Evolutionary conservation across 2,329 filamentous ascomycete genomes (phyloP), one percentile per base, ranked within the genome.

Genomic region (Aureobasidium pullulans): DNA sequence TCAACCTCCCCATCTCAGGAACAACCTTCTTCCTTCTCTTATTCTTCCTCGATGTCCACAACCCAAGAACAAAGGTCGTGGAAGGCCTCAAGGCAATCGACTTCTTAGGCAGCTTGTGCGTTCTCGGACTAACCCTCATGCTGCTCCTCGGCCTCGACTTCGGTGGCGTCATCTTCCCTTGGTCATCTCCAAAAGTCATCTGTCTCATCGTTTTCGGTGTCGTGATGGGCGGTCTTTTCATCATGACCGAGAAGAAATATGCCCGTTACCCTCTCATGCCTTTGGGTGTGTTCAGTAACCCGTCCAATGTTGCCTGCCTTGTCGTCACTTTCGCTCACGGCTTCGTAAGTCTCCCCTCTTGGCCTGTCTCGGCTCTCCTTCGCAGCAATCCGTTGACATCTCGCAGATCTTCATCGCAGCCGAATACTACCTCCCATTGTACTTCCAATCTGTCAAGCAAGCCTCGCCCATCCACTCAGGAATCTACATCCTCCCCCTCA

Each of bases 371-470:
- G 4, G 1, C 23, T 3, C 11, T 9, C 9, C 1, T n/a, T 40
- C 4, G 7, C 1, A 19, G 16, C 11, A 8, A 5, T 11, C 43
- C n/a, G 42, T 34, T 29, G 11, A 62, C 42, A 32, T 15, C 7
- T 31, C 28, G 16, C 15, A 31, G 49, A n/a, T 73, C 36, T 87
- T 87, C 70, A 85, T 88, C 42, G 82, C 80, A 0, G 78, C 78
- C 1, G 81, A 84, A 52, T 91, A 89, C 71, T 91, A 88, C 66
- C 75, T 90, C 29, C 88, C 88, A 0, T 77, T 90, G 0, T 91
- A 86, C 71, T 85, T 89, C 57, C 88, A 92, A 68, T 80, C 84
- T 2, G 86, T 86, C 0, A 79, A 85, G 2, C 79, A 79, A 53
- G 82, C 82, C 1, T 78, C 79, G 0, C 84, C 86, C 0, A 73